Evolutionary conservation across 1,139 yeast genomes (phyloP), one percentile per base, ranked within the genome.

Genomic region (Lodderomyces parapsilosis): DNA sequence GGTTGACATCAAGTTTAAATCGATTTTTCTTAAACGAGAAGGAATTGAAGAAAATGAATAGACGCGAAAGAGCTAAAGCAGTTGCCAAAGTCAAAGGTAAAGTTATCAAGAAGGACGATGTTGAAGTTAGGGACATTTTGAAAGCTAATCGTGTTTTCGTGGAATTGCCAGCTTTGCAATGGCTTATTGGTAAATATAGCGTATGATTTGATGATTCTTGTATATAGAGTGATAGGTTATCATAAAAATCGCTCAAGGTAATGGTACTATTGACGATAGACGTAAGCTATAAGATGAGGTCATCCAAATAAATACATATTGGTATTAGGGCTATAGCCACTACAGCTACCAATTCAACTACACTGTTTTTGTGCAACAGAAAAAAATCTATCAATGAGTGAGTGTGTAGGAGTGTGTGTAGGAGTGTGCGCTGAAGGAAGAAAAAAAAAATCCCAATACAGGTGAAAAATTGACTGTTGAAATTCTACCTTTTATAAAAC

Each of bases 81-180:
- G 86, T 17, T 70, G 80, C 59, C 63, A 70, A 60, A 49, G 71
- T 58, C 33, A 78, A 77, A 55, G 78, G 88, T 38, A 86, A 78
- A 52, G 81, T 88, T 30, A 68, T 86, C 48, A 77, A 82, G 49
- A 83, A 86, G 61, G 96, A 89, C 54, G 86, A 84, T 19, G 80
- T 89, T 33, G 88, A 86, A 59, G 94, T 91, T 31, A 81, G 93
- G 65, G 96, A 90, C 59, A 59, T 91, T 44, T 78, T 91, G 51
- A 86, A 82, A 66, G 94, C 97, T 23, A 80, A 86, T 56, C 78
- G 88, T 49, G 71, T 91, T 47, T 80, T 81, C 55, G 79, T 90
- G 50, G 97, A 90, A 63, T 71, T 79, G 54, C 71, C 73, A 19
- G 94, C 96, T 2, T 76, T 91, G 57, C 79, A 81, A 59, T 84